Conservation (phyloP, 2,329 filamentous ascomycete genomes). For the Calonectria ilicicola region DNA sequence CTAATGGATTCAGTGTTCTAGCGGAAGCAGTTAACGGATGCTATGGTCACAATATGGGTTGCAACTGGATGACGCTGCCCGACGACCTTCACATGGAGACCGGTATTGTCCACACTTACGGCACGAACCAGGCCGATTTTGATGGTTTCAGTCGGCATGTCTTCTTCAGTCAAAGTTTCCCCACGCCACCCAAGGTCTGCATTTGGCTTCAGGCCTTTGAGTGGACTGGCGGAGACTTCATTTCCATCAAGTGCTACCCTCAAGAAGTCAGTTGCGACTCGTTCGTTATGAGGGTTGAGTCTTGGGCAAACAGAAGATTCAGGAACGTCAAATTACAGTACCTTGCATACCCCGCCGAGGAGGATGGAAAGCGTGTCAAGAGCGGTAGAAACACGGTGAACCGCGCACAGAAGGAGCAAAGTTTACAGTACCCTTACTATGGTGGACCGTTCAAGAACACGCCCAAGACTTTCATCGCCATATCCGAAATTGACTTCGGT, state of each 20-base stretch:
- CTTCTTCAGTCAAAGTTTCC: not conserved
- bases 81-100: not conserved
- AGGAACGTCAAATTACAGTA: not conserved
- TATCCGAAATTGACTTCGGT: not conserved
- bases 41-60: not conserved
- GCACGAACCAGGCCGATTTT: not conserved
- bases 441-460: not conserved
- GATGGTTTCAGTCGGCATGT: not conserved
- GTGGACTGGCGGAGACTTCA: not conserved
- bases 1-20: not conserved
- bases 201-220: not conserved
- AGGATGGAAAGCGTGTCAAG: not conserved
- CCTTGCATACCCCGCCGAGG: not conserved
- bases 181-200: not conserved
- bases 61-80: not conserved
- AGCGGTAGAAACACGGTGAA: not conserved
- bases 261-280: not conserved
- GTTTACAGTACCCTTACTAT: not conserved
- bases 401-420: not conserved
- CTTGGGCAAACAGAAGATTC: not conserved
- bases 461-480: conserved; percentile 2
- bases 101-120: not conserved
- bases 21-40: not conserved
- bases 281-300: not conserved
- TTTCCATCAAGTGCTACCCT: not conserved